phyloP scores from a whole-genome alignment of 768 basidiomycete genomes.

The Pilatotrama ljubarskyi region DNA sequence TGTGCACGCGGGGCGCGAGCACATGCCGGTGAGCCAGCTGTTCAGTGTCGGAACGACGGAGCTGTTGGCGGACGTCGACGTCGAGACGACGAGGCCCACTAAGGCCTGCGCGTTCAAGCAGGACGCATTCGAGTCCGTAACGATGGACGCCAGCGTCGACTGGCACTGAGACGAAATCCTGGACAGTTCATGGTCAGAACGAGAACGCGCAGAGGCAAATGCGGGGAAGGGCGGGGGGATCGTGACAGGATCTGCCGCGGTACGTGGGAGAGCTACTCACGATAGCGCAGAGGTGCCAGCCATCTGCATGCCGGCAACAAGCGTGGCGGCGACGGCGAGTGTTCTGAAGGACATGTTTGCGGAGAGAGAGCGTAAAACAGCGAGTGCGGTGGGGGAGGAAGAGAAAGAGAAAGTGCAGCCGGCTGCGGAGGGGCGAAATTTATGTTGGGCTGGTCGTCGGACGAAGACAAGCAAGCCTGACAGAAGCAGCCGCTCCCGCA shows the following conservation, averaged over 20 bases:
- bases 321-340: constrained; percentile 13
- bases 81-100: constrained; percentile 39
- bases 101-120: constrained; percentile 54
- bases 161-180: constrained; percentile 53
- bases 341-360: constrained; percentile 15
- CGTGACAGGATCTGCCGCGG: background rate
- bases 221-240: background rate
- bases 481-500: background rate
- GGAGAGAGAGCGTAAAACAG: background rate
- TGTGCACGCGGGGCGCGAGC: constrained; percentile 52
- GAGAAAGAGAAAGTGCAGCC: constrained; percentile 19
- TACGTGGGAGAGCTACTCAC: constrained; percentile 15
- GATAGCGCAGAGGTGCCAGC: constrained; percentile 23
- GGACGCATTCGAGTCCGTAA: constrained; percentile 41
- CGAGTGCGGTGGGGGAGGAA: background rate
- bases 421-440: constrained; percentile 13
- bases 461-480: background rate
- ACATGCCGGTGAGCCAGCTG: constrained; percentile 61
- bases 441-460: constrained; percentile 4
- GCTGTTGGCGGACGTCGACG: constrained; percentile 36
- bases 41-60: constrained; percentile 53
- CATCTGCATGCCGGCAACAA: constrained; percentile 21
- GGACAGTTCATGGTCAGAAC: background rate
- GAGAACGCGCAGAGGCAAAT: background rate
- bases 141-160: constrained; percentile 45